Percentiles rank a stretch among this genome's conserved stretches.
phyloP scores from a whole-genome alignment of 768 basidiomycete species.

The Postia placenta region DNA sequence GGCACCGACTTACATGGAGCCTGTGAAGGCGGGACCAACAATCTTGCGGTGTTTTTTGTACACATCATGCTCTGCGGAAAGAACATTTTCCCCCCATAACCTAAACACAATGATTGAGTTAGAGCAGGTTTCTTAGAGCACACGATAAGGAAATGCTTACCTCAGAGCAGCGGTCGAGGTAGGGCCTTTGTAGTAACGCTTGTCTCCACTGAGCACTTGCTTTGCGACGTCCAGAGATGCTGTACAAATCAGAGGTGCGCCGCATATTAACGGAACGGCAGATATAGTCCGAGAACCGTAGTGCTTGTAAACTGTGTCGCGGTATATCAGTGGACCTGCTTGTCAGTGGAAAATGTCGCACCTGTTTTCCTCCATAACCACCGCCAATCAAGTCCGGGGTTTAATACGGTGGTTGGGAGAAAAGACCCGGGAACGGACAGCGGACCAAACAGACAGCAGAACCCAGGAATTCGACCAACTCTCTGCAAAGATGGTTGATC shows the following conservation, averaged over 20 bases:
- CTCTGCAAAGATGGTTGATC: too few species aligned
- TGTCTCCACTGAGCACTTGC: constrained; percentile 1
- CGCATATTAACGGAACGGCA: background rate
- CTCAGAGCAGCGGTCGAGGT: background rate
- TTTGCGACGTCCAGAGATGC: constrained; percentile 2
- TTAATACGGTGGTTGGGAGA: background rate
- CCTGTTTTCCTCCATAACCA: constrained; percentile 1
- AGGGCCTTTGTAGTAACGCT: background rate
- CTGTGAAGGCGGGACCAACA: constrained; percentile 4
- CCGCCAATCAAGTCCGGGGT: constrained; percentile 5
- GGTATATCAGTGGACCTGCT: background rate
- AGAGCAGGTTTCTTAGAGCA: background rate
- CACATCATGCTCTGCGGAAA: constrained; percentile 1
- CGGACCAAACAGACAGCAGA: background rate
- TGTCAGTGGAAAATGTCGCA: too few species aligned
- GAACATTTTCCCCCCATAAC: constrained; percentile 7
- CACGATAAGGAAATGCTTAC: background rate
- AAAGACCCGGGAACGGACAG: background rate
- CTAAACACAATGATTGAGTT: background rate
- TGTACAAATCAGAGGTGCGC: constrained; percentile 1
- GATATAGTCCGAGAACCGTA: constrained; percentile 2
- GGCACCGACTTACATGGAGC: background rate
- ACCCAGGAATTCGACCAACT: constrained; percentile 3
- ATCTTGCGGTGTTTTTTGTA: constrained; percentile 4
- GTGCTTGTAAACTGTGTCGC: background rate